A percentile compares a stretch with the other conserved stretches of the same genome.
Evolutionary conservation across 192 early-diverging fungal species (phyloP).

Genomic region (Coemansia sp.): DNA sequence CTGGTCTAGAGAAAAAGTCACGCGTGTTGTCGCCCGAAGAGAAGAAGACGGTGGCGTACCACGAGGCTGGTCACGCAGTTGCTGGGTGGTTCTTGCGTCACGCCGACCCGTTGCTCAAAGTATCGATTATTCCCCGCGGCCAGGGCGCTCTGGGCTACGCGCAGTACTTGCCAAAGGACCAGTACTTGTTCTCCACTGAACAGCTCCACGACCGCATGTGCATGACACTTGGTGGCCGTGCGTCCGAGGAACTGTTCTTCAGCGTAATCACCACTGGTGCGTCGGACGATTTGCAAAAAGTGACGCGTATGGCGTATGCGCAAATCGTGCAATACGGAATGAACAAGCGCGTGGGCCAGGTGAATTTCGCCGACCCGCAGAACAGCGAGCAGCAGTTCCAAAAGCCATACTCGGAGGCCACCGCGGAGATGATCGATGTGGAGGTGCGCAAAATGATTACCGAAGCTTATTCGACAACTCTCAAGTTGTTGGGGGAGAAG

Average conservation of each 20-base stretch:
- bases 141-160: conserved; percentile 96
- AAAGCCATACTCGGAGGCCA: conserved; percentile 97
- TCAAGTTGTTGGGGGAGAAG: conserved; percentile 81
- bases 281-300: conserved; percentile 96
- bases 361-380: conserved; percentile 75
- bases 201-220: conserved; percentile 92
- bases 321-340: conserved; percentile 95
- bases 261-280: conserved; percentile 93
- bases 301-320: conserved; percentile 96
- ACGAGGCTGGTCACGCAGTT: conserved; percentile 99
- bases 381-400: conserved; percentile 71
- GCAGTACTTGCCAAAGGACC: conserved; percentile 97
- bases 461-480: conserved; percentile 79
- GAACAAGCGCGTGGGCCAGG: conserved; percentile 82
- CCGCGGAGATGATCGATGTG: conserved; percentile 90
- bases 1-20: conserved; percentile 96
- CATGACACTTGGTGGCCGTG: conserved; percentile 84
- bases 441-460: conserved; percentile 86
- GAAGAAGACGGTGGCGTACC: conserved; percentile 99
- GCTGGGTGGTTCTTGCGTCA: conserved; percentile 97
- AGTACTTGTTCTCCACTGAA: conserved; percentile 89
- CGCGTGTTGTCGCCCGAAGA: conserved; percentile 92
- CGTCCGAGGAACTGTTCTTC: conserved; percentile 93
- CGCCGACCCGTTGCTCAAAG: conserved; percentile 95
- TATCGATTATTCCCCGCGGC: conserved; percentile 98